These are phyloP conservation scores for Fusarium solani-melongenae DNA, from an alignment of 2,329 filamentous ascomycete genomes.

Conservation along the genomic window DNA sequence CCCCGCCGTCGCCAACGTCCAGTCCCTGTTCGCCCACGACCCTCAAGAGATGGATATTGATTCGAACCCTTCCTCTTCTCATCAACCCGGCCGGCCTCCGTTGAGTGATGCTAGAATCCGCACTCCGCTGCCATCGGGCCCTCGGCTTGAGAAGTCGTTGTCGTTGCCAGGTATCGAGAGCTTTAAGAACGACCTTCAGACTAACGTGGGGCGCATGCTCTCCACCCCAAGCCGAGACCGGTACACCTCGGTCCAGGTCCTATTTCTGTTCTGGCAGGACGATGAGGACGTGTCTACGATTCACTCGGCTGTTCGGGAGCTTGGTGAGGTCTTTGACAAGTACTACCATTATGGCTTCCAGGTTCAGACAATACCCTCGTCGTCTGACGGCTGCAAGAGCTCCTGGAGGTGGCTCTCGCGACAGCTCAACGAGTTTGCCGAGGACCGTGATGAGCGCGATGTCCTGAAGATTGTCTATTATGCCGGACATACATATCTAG, in stretches of 20 bases:
- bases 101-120: slow-evolving; percentile 63
- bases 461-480: slow-evolving; percentile 70
- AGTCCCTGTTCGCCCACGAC: slow-evolving; percentile 56
- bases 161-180: slow-evolving; percentile 62
- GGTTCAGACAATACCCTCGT: slow-evolving; percentile 61
- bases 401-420: slow-evolving; percentile 66
- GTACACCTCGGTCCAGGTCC: slow-evolving; percentile 63
- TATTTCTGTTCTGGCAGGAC: slow-evolving; percentile 68
- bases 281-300: slow-evolving; percentile 59
- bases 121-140: slow-evolving; percentile 67
- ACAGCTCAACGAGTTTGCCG: slow-evolving; percentile 63
- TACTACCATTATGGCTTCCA: slow-evolving; percentile 64
- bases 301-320: slow-evolving; percentile 56
- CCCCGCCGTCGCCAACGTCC: slow-evolving; percentile 50
- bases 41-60: slow-evolving; percentile 69
- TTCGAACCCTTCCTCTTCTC: slow-evolving; percentile 44
- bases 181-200: slow-evolving; percentile 64
- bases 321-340: slow-evolving; percentile 62
- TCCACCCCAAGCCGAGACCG: slow-evolving; percentile 62
- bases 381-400: slow-evolving; percentile 58
- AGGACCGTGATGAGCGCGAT: slow-evolving; percentile 64
- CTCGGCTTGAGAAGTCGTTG: slow-evolving; percentile 63
- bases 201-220: slow-evolving; percentile 60
- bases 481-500: slow-evolving; percentile 64
- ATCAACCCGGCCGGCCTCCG: slow-evolving; percentile 52